Evolutionary conservation across 495 filamentous ascomycete species (phyloP).

Genomic region (Hypoxylon lienhwacheense): DNA sequence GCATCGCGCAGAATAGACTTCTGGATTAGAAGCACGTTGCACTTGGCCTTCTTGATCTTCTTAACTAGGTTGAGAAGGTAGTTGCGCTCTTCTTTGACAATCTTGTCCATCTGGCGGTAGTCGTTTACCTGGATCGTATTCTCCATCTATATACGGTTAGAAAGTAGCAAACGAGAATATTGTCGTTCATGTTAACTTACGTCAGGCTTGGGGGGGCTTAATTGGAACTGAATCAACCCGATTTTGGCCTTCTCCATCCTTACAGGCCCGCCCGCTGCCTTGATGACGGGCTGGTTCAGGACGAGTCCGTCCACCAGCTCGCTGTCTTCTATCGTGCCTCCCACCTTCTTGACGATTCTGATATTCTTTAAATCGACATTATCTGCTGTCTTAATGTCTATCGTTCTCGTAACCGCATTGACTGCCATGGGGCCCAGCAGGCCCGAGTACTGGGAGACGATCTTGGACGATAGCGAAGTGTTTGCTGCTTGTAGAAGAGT

Average conservation of each 20-base stretch:
- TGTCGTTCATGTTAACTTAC: constrained; percentile 51
- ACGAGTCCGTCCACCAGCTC: constrained; percentile 96
- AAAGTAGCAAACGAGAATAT: background rate
- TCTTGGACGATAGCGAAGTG: constrained; percentile 97
- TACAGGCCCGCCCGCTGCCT: constrained; percentile 86
- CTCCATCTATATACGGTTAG: constrained; percentile 72
- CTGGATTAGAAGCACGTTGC: constrained; percentile 97
- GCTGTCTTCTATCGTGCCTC: constrained; percentile 96
- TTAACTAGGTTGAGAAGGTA: constrained; percentile 98
- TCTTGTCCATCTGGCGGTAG: constrained; percentile 99
- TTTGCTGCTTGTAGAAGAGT: constrained; percentile 95
- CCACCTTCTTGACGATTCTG: constrained; percentile 94
- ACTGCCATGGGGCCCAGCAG: constrained; percentile 95
- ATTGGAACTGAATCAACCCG: constrained; percentile 96
- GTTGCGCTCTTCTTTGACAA: constrained; percentile 96
- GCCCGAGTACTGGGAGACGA: constrained; percentile 93
- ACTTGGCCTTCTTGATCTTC: constrained; percentile 99
- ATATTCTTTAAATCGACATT: constrained; percentile 97
- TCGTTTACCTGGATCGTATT: constrained; percentile 99
- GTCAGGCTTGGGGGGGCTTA: constrained; percentile 96
- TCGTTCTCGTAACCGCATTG: constrained; percentile 90
- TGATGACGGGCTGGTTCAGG: constrained; percentile 88
- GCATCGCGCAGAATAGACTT: constrained; percentile 98
- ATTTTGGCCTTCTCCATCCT: constrained; percentile 97
- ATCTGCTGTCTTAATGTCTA: constrained; percentile 90